phyloP scores from a whole-genome alignment of 208 protist species.

The Acanthamoeba culbertsoni region DNA sequence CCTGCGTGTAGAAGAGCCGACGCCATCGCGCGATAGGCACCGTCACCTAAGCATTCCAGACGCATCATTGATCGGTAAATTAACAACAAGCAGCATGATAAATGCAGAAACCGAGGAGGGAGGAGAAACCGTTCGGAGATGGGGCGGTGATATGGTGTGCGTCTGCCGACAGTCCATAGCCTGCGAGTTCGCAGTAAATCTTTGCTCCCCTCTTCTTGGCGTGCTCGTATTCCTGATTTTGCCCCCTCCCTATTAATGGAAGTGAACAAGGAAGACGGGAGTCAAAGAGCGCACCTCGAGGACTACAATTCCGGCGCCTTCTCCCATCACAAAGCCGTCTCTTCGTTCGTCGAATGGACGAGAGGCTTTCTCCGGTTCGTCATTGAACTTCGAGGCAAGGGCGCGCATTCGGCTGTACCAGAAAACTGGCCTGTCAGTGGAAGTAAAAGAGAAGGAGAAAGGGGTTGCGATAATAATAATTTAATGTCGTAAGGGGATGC shows the following conservation, averaged over 20 bases:
- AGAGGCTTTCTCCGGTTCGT: conserved; percentile 86
- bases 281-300: conserved; percentile 9
- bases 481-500: too few relatives aligned
- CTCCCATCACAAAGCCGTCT: conserved; percentile 96
- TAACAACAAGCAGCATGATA: neutral
- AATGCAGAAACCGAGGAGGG: neutral
- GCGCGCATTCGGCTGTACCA: conserved; percentile 77
- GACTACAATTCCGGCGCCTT: conserved; percentile 90
- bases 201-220: conserved; percentile 84
- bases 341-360: conserved; percentile 93
- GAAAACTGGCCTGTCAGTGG: conserved; percentile 24
- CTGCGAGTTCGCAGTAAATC: conserved; percentile 81
- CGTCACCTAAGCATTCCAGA: too few relatives aligned
- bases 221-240: conserved; percentile 90
- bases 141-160: conserved; percentile 95
- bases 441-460: neutral
- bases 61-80: too few relatives aligned
- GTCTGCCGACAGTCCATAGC: conserved; percentile 80
- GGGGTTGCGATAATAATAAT: too few relatives aligned
- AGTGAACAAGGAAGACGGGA: neutral
- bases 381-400: conserved; percentile 92
- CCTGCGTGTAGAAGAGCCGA: conserved; percentile 81
- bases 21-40: conserved; percentile 87
- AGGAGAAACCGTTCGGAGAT: conserved; percentile 73
- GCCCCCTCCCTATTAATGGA: neutral